These are phyloP conservation scores for Alternaria panax DNA, from an alignment of 2,329 filamentous ascomycete genomes.

Conservation along the genomic window DNA sequence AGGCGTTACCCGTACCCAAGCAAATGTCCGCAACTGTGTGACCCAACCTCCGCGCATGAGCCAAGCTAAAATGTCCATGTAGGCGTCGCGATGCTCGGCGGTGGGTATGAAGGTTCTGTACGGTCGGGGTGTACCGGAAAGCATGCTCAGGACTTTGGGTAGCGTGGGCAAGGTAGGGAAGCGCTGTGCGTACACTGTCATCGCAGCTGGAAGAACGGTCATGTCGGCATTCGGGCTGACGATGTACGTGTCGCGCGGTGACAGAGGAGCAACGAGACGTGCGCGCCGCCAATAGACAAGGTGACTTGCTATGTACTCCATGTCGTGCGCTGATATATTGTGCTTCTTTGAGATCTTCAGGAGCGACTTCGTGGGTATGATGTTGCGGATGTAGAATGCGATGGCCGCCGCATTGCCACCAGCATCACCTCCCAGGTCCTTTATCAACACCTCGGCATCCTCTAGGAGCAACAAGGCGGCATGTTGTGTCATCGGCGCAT, in stretches of 20 bases:
- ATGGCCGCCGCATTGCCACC: conserved; percentile 79
- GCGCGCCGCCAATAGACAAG: conserved; percentile 96
- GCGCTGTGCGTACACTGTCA: conserved; percentile 73
- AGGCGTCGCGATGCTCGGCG: conserved; percentile 84
- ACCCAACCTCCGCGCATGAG: conserved; percentile 92
- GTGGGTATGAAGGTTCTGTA: conserved; percentile 87
- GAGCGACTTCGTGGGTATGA: conserved; percentile 69
- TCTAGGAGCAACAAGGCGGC: conserved; percentile 86
- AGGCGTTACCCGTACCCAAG: conserved; percentile 83
- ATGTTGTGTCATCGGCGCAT: conserved; percentile 78
- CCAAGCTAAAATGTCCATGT: conserved; percentile 92
- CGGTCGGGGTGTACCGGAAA: conserved; percentile 80
- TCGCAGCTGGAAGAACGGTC: conserved; percentile 71
- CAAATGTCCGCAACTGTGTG: conserved; percentile 89
- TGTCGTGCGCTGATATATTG: conserved; percentile 77
- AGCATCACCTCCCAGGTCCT: conserved; percentile 71
- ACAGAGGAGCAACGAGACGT: conserved; percentile 87
- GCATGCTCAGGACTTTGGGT: conserved; percentile 82
- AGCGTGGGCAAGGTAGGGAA: conserved; percentile 86
- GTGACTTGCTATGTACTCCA: conserved; percentile 88
- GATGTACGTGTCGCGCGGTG: conserved; percentile 88
- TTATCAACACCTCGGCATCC: conserved; percentile 81
- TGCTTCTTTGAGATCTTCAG: conserved; percentile 76
- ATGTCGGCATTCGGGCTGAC: conserved; percentile 89
- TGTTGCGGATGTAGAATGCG: conserved; percentile 71